Base-by-base conservation (phyloP, 495 filamentous ascomycete genomes). In the Darksidea phi region DNA sequence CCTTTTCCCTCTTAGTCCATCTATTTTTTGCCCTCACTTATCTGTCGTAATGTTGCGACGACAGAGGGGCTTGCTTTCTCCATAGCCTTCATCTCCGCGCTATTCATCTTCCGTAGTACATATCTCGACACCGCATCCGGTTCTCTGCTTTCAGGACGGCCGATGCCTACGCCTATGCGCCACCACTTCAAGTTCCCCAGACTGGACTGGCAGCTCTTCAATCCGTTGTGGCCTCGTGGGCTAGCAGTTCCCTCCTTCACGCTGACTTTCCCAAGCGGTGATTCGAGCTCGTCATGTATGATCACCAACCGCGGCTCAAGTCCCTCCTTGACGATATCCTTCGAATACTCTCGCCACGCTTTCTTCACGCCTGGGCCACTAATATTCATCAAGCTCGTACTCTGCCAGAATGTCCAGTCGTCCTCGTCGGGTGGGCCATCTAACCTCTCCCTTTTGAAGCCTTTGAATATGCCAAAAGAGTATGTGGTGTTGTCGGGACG, bases 261-360 rank as follows among this genome's bases (percentile, higher is more conserved):
- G 41, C 77, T 86, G 5, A 95, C 76, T 37, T 79, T 81, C 0
- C 90, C 89, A 11, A 89, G 64, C 23, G 78, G 74, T 45, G 79
- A 78, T 69, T 96, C 90, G 8, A 96, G 73, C 68, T 95, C 91
- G 67, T 96, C 91, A 73, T 96, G 89, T 25, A 96, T 75, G 1
- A 96, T 74, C 2, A 95, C 82, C 15, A 96, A 74, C 77, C 77
- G 23, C 78, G 75, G 12, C 59, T 52, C 63, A 69, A 63, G 0
- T 61, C 63, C 34, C 26, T 52, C 2, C 8, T 8, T 34, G 34
- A 37, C 17, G 51, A 20, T 3, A 63, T 67, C 71, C 7, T 56
- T 32, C 6, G 25, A 2, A 32, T 42, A 66, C 32, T 24, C 26
- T 15, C 43, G 63, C 67, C 69, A 75, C n/a, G 70, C 75, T 18